Evolutionary conservation across 208 protist genomes (phyloP), one percentile per base, ranked within the genome.

Genomic region (Crithidia sp.): DNA sequence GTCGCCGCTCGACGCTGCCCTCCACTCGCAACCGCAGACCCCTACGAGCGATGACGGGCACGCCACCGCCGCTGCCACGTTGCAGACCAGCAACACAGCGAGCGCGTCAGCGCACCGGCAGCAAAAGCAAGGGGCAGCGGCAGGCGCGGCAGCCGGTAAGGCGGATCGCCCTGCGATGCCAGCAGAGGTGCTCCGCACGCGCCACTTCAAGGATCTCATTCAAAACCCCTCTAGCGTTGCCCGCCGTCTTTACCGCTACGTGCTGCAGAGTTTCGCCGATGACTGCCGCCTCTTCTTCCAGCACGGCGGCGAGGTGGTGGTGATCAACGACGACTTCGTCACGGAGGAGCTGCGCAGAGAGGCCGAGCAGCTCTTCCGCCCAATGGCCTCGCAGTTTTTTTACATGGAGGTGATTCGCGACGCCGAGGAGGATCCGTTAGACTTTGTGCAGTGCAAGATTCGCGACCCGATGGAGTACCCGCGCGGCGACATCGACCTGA

Each of bases 251-350:
- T 96, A 96, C 74, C 85, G 83, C 55, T 57, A 83, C 54, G 88
- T 93, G 47, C 76, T 96, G 40, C 59, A 85, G 16, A 70, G 77
- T 39, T 92, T 86, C 76, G 84, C 88, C 6, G 57, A 84, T 7
- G 87, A 95, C 68, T 83, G 79, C 49, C 73, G 76, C 8, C n/a
- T 74, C 45, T 97, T 96, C 65, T 95, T 95, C 64, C 58, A 77
- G n/a, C 65, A 74, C 59, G 87, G 89, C n/a, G 87, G 89, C 39
- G 86, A 94, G 65, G 91, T 97, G 63, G 80, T 95, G 59, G 79
- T 97, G 49, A 55, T 97, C 52, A 95, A 97, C 83, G 90, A 95
- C 69, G 89, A 97, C 74, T 95, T 95, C 69, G 70, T 87, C 5
- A 92, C 85, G 19, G 84, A 87, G 67, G 84, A 90, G 62, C 68